These are phyloP conservation scores for Aspergillus nomiae DNA, from an alignment of 2,329 filamentous ascomycete species.

Conservation along the genomic window DNA sequence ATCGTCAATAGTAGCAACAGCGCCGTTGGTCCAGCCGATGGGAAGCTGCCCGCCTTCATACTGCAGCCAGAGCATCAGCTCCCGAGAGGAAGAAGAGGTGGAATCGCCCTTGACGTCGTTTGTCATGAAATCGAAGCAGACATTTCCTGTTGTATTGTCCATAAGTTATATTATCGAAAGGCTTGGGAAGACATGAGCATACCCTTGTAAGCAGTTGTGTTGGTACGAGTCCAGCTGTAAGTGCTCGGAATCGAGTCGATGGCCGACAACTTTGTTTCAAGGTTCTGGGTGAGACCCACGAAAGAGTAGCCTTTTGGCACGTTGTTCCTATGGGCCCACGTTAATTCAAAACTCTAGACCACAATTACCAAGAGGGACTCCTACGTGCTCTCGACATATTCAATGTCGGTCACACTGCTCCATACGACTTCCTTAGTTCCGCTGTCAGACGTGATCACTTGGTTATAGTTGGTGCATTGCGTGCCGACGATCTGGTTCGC, in stretches of 20 bases:
- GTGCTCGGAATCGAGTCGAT: constrained; percentile 44
- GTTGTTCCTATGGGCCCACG: constrained; percentile 31
- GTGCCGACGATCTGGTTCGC: constrained; percentile 41
- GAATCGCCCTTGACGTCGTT: constrained; percentile 47
- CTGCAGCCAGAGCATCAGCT: constrained; percentile 51
- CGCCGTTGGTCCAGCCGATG: constrained; percentile 42
- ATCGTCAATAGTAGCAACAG: constrained; percentile 38
- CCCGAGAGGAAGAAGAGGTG: constrained; percentile 41
- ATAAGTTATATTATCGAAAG: neutral
- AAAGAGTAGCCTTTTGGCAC: constrained; percentile 50
- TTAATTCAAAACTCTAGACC: neutral
- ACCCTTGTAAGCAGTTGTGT: constrained; percentile 46
- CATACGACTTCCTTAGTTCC: constrained; percentile 41
- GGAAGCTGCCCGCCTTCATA: constrained; percentile 49
- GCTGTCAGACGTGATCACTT: constrained; percentile 28
- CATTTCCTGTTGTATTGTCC: constrained; percentile 27
- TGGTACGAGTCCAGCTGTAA: constrained; percentile 45
- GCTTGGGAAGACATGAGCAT: neutral
- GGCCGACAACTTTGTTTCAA: constrained; percentile 41
- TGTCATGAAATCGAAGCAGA: constrained; percentile 50
- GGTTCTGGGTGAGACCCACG: constrained; percentile 46
- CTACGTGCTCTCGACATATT: constrained; percentile 30
- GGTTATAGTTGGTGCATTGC: constrained; percentile 44
- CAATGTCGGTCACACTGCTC: constrained; percentile 44
- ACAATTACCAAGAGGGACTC: neutral